Percentiles rank a stretch among this genome's conserved stretches.
Evolutionary conservation across 225 moss, liverwort and hornwort species (phyloP).

Genomic region (Sphagnum contortum): DNA sequence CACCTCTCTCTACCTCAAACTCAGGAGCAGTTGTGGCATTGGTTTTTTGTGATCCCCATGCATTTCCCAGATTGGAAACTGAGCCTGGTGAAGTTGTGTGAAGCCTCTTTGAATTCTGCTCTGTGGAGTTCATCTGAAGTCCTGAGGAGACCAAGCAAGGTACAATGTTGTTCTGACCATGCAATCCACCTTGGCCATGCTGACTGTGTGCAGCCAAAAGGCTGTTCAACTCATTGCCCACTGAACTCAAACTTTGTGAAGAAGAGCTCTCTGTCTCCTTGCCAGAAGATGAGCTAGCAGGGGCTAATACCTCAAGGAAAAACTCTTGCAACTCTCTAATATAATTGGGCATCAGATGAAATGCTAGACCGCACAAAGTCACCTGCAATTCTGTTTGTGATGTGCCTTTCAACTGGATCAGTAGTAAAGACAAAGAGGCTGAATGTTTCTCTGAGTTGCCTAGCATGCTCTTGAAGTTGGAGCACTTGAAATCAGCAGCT

Average conservation of each 20-base stretch:
- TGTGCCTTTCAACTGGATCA: constrained; percentile 21
- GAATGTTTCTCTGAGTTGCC: constrained; percentile 22
- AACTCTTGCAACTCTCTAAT: constrained; percentile 56
- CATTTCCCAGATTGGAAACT: constrained; percentile 11
- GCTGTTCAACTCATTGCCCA: too few relatives aligned
- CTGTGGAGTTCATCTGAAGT: constrained; percentile 26
- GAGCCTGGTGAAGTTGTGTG: constrained; percentile 16
- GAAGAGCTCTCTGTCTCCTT: too few relatives aligned
- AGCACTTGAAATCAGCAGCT: constrained; percentile 16
- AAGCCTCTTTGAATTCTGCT: constrained; percentile 13
- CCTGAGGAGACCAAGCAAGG: constrained; percentile 34
- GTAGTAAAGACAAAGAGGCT: constrained; percentile 33
- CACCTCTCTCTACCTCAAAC: constrained; percentile 8
- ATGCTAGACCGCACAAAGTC: constrained; percentile 60
- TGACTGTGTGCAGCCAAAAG: too few relatives aligned
- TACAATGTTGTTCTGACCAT: background rate
- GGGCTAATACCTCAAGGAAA: constrained; percentile 16
- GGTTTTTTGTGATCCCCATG: constrained; percentile 9
- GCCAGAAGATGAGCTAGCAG: too few relatives aligned
- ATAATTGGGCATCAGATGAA: constrained; percentile 60
- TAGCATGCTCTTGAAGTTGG: constrained; percentile 14
- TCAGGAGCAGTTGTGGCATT: constrained; percentile 10
- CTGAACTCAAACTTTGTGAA: too few relatives aligned
- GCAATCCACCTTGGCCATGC: too few relatives aligned
- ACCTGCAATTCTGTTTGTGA: constrained; percentile 42